phyloP scores from a whole-genome alignment of 148 eudicot species.

The Cornus florida region DNA sequence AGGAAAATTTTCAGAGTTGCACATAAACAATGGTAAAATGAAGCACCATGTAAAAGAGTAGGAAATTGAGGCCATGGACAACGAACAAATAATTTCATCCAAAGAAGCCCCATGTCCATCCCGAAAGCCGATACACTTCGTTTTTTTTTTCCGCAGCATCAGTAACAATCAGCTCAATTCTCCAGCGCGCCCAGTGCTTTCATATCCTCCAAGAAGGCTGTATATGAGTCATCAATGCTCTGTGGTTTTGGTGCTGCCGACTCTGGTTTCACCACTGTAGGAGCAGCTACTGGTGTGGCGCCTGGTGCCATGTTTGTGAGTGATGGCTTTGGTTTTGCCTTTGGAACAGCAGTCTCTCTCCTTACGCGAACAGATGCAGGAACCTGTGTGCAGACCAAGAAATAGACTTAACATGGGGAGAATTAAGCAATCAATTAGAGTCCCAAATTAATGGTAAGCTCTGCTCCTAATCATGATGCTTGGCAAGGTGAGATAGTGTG shows the following conservation, averaged over 20 bases:
- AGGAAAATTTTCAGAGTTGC: background rate
- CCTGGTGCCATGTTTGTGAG: conserved; percentile 30
- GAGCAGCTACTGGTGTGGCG: conserved; percentile 35
- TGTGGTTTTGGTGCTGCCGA: conserved; percentile 57
- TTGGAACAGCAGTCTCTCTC: conserved; percentile 81
- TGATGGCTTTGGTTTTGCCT: conserved; percentile 72
- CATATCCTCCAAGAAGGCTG: conserved; percentile 97
- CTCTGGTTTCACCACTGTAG: conserved; percentile 47
- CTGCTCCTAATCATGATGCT: background rate
- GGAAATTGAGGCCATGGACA: background rate
- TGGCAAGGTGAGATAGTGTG: no score
- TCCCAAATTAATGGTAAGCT: background rate
- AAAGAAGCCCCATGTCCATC: background rate
- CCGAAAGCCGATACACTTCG: background rate
- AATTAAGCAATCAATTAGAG: background rate
- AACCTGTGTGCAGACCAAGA: conserved; percentile 43
- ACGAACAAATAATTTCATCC: background rate
- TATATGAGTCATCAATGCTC: conserved; percentile 89
- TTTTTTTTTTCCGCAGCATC: background rate
- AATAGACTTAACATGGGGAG: background rate
- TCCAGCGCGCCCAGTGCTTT: conserved; percentile 97
- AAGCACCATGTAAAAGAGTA: background rate
- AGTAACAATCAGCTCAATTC: conserved; percentile 34
- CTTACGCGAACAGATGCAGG: conserved; percentile 99
- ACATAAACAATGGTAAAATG: background rate